phyloP scores from a whole-genome alignment of 208 protist species.

The Crithidia fasciculata region DNA sequence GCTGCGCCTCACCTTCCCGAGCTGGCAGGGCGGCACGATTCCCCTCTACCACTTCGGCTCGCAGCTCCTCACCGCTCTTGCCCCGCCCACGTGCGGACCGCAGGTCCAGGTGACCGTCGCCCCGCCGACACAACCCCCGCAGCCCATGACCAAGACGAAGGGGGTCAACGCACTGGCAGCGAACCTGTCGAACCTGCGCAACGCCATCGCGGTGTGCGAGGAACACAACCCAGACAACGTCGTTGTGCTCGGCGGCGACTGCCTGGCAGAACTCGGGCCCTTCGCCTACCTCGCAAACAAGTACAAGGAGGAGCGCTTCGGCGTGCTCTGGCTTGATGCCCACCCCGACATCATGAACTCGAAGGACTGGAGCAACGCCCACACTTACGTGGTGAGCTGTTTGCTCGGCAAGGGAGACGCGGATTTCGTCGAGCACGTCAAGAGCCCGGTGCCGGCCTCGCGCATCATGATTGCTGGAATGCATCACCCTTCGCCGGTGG shows the following conservation, averaged over 20 bases:
- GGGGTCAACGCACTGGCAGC: constrained; percentile 11
- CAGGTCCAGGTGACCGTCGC: constrained; percentile 7
- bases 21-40: constrained; percentile 46
- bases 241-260: constrained; percentile 43
- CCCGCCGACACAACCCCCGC: background rate
- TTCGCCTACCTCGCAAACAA: constrained; percentile 38
- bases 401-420: constrained; percentile 24
- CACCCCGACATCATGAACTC: constrained; percentile 40
- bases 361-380: constrained; percentile 29
- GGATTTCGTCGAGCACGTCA: constrained; percentile 18
- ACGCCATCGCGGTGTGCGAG: constrained; percentile 11
- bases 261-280: constrained; percentile 38
- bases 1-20: constrained; percentile 32
- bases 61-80: constrained; percentile 31
- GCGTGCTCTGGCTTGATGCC: constrained; percentile 44
- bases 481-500: constrained; percentile 13
- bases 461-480: constrained; percentile 34
- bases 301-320: constrained; percentile 31
- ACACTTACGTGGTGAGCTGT: constrained; percentile 32
- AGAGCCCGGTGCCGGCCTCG: constrained; percentile 12
- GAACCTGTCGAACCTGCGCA: constrained; percentile 22
- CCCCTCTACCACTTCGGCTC: constrained; percentile 35
- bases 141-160: constrained; percentile 4
- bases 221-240: constrained; percentile 24
- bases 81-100: constrained; percentile 20